Evolutionary conservation across 2,329 filamentous ascomycete species (phyloP), one percentile per base, ranked within the genome.

Genomic region (Diaporthe capsici): DNA sequence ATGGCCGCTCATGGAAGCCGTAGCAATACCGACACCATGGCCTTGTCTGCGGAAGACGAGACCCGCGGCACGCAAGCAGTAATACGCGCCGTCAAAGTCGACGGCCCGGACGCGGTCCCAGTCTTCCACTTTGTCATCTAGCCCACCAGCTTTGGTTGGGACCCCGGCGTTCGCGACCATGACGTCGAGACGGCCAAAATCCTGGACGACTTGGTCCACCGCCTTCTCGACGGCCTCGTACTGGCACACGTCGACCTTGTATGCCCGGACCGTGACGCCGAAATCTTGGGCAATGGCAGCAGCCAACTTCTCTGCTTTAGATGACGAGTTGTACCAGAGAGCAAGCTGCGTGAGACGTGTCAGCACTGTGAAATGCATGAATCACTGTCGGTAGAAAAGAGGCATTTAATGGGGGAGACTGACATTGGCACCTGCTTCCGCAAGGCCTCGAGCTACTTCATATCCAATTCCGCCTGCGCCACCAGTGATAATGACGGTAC

Each of bases 131-230:
- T 72, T 75, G 75, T 81, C 82, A 31, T 83, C 82, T 15, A 84
- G 78, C 5, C 79, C 81, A 2, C 81, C 81, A 2, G 81, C 80
- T 72, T 83, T 82, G 51, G 81, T 79, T 22, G 82, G 81, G 58
- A 84, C 79, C 20, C 82, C 82, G 25, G 82, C 82, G 73, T 84
- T 84, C 71, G 82, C 82, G 47, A 84, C 81, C 76, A 83, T 82
- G 34, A 83, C 79, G 71, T 84, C 83, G n/a, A 84, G 77, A 28
- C 80, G 78, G 37, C 82, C 81, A 77, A 84, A 84, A 72, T 83
- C 80, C 22, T 75, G 37, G 42, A 83, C 78, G 1, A 82, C 81
- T 42, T 79, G 78, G 15, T 79, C 78, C 4, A 82, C 81, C 13
- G 80, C 78, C n/a, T 79, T 77, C 76, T 83, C 79, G 65, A 84